A percentile compares a stretch with the other conserved stretches of the same genome.
These are phyloP conservation scores for Podaxis sp. DNA, from an alignment of 768 basidiomycete genomes.

Conservation along the genomic window DNA sequence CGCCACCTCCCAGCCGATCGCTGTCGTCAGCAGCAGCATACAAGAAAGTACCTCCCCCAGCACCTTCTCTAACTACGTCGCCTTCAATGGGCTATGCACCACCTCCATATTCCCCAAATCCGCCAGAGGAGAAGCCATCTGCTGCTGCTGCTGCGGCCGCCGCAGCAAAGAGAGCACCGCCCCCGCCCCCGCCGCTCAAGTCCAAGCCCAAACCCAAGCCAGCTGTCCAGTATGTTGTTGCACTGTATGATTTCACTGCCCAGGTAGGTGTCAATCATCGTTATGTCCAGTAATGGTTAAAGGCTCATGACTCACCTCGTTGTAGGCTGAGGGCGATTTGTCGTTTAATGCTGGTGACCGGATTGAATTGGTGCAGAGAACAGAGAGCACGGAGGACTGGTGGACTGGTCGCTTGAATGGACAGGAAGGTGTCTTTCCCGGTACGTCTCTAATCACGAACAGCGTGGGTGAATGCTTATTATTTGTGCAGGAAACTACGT, in stretches of 20 bases:
- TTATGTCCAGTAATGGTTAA: not conserved
- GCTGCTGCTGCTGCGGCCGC: constrained; percentile 31
- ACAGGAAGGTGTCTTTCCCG: constrained; percentile 86
- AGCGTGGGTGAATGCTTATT: constrained; percentile 9
- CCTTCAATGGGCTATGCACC: constrained; percentile 24
- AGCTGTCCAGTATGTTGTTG: constrained; percentile 75
- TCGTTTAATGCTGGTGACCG: constrained; percentile 86
- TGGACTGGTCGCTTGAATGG: constrained; percentile 93
- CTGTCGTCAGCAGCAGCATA: constrained; percentile 31
- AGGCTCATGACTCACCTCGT: constrained; percentile 1
- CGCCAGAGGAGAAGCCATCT: constrained; percentile 15
- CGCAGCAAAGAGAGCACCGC: constrained; percentile 72
- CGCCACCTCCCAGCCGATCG: constrained; percentile 38
- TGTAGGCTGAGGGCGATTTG: constrained; percentile 85
- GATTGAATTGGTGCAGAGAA: constrained; percentile 87
- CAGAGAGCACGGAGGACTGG: constrained; percentile 88
- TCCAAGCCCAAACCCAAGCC: constrained; percentile 76
- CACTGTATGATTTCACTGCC: constrained; percentile 92
- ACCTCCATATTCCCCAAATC: constrained; percentile 31
- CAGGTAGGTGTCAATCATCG: constrained; percentile 48
- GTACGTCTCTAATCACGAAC: constrained; percentile 32
- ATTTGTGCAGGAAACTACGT: constrained; percentile 59
- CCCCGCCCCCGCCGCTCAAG: constrained; percentile 90
- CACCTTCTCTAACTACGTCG: constrained; percentile 40
- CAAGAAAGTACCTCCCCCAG: constrained; percentile 54